Base-by-base conservation (phyloP, 495 filamentous ascomycete genomes). In the Xylaria nigripes region DNA sequence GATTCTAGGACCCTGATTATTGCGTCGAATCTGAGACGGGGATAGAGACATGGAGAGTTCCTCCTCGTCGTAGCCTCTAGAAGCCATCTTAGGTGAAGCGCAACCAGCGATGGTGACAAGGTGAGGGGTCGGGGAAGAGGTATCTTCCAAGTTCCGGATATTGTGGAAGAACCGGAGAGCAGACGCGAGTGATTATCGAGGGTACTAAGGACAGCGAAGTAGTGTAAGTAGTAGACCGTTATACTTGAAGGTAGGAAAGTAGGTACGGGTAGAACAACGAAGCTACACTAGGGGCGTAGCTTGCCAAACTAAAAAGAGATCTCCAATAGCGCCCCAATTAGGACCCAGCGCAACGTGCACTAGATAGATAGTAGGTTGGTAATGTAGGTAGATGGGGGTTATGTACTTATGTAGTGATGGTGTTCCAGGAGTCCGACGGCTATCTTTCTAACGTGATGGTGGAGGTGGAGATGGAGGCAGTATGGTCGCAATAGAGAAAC, bases 31-130 rank as follows among this genome's bases (percentile, higher is more conserved):
- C 60, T 83, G 72, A 38, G 86, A 78, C 8, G 74, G 72, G 16
- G 85, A 81, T 43, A 95, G 78, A 57, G 89, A 89, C 70, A 96
- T 86, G 66, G 90, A 88, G 45, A 96, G 83, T 72, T 96, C 90
- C 71, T 94, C 90, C 72, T 94, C 88, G 67, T 96, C 88, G 65
- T 82, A 80, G 46, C 70, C 71, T 61, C 63, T 53, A 22, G 77
- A 74, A 55, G 80, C 71, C 81, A 84, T 86, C 63, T 56, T 60
- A 61, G 55, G 16, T 25, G 50, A 45, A 56, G 60, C 45, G 44
- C 22, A 29, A 21, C 52, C 9, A 15, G 30, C 29, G 25, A 45
- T 7, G 41, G 51, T 51, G 58, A 53, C 55, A 51, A 56, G 22
- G n/a, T 40, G 19, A 41, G 34, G 6, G 48, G 27, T 24, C 21